Conservation (phyloP, 2,329 filamentous ascomycete species). For the Penicillium thymicola region DNA sequence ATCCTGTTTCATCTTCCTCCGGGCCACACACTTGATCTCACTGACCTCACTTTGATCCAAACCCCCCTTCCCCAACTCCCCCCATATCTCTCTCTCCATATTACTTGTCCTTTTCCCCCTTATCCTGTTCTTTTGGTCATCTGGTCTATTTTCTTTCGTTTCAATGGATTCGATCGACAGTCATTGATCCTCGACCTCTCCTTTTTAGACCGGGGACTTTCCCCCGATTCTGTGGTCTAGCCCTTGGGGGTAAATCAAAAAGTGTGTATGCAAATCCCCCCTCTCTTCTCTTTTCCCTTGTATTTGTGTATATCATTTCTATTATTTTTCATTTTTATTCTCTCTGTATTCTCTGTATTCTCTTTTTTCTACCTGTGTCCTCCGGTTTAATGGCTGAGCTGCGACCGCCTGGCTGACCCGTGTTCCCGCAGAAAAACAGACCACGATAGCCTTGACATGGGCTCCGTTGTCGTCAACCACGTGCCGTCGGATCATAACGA, state of each 20-base stretch:
- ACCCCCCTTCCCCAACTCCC: neutral
- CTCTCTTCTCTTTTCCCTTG: neutral
- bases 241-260: neutral
- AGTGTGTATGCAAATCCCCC: slow-evolving; percentile 2
- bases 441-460: slow-evolving; percentile 50
- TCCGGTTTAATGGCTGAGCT: neutral
- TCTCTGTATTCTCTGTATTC: neutral
- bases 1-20: slow-evolving; percentile 6
- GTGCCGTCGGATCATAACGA: slow-evolving; percentile 69
- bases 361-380: neutral
- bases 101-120: neutral
- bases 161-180: slow-evolving; percentile 6
- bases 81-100: neutral
- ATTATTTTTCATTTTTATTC: neutral
- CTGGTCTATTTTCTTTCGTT: neutral
- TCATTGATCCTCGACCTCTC: neutral
- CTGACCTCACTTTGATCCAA: slow-evolving; percentile 4
- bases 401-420: slow-evolving; percentile 12
- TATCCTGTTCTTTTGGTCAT: neutral
- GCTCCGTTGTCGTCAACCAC: slow-evolving; percentile 63
- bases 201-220: neutral
- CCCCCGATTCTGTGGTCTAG: neutral
- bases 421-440: slow-evolving; percentile 2
- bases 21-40: slow-evolving; percentile 3
- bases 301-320: neutral